Evolutionary conservation across 1,284 basidiomycete genomes (phyloP).

Genomic region (Irpex sp.): DNA sequence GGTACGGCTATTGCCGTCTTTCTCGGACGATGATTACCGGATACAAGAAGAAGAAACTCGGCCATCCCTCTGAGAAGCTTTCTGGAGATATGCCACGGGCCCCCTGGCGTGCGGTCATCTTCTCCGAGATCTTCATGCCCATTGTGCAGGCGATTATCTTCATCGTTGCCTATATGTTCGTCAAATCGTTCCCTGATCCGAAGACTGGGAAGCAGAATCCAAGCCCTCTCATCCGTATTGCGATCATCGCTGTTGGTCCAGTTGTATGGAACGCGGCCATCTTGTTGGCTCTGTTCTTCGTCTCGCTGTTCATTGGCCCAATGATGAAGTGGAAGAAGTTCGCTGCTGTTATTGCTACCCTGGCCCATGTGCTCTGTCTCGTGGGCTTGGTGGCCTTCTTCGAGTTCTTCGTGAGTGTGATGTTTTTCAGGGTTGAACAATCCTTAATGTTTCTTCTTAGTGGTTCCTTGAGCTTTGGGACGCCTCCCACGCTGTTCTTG

Average conservation of each 20-base stretch:
- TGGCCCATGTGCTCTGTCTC: constrained; percentile 80
- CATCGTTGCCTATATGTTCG: constrained; percentile 86
- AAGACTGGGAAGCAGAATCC: constrained; percentile 61
- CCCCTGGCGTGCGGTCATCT: constrained; percentile 79
- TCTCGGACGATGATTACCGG: constrained; percentile 95
- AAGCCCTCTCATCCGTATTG: constrained; percentile 87
- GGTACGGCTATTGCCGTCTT: constrained; percentile 97
- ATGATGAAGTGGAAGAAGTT: constrained; percentile 89
- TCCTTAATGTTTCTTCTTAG: constrained; percentile 34
- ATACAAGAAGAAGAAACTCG: constrained; percentile 97
- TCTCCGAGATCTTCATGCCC: constrained; percentile 86
- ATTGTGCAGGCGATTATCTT: constrained; percentile 77
- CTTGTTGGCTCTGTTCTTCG: constrained; percentile 83
- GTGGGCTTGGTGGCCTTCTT: constrained; percentile 87
- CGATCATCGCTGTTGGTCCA: constrained; percentile 88
- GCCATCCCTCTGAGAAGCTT: constrained; percentile 93
- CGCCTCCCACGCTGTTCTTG: constrained; percentile 88
- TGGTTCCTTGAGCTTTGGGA: constrained; percentile 99
- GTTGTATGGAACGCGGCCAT: constrained; percentile 95
- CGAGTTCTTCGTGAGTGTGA: constrained; percentile 84
- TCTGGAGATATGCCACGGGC: constrained; percentile 91
- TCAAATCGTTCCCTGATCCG: constrained; percentile 77
- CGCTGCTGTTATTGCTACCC: constrained; percentile 85
- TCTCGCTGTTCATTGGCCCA: constrained; percentile 90
- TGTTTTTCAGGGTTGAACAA: not conserved